Evolutionary conservation across 345 rosid species (phyloP).

Genomic region (Eucalyptus sp.): DNA sequence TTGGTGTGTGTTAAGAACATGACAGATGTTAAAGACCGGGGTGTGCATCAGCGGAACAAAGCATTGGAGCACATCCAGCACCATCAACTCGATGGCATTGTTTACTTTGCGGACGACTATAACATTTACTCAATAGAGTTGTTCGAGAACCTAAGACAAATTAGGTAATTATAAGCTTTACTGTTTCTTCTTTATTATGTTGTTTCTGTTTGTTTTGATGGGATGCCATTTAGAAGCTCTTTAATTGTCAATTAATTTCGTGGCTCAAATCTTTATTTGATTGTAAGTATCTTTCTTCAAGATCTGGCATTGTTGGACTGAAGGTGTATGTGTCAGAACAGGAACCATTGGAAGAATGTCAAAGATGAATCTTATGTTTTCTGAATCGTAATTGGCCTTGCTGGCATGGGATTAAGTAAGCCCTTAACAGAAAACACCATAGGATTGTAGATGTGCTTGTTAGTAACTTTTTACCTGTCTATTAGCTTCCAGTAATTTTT

Average conservation of each 20-base stretch:
- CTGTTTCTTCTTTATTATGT: background rate
- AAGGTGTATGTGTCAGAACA: background rate
- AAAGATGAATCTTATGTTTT: background rate
- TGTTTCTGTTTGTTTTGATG: background rate
- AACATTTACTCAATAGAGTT: slow-evolving; percentile 69
- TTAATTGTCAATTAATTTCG: background rate
- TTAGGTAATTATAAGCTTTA: slow-evolving; percentile 29
- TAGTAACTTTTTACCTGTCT: background rate
- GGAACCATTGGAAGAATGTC: background rate
- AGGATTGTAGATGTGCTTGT: background rate
- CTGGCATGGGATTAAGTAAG: background rate
- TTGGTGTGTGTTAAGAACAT: slow-evolving; percentile 42
- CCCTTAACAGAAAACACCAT: background rate
- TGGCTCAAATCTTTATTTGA: background rate
- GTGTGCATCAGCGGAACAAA: slow-evolving; percentile 61
- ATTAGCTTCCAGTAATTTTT: background rate
- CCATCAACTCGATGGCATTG: slow-evolving; percentile 80
- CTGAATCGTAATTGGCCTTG: background rate
- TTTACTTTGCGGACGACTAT: slow-evolving; percentile 79
- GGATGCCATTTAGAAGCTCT: background rate
- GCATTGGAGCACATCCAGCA: slow-evolving; percentile 68
- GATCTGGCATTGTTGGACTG: background rate
- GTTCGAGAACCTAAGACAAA: slow-evolving; percentile 53
- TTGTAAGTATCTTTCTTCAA: background rate
- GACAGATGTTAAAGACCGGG: slow-evolving; percentile 55